Base-by-base conservation (phyloP, 2,329 filamentous ascomycete species). In the Fusarium setosum region DNA sequence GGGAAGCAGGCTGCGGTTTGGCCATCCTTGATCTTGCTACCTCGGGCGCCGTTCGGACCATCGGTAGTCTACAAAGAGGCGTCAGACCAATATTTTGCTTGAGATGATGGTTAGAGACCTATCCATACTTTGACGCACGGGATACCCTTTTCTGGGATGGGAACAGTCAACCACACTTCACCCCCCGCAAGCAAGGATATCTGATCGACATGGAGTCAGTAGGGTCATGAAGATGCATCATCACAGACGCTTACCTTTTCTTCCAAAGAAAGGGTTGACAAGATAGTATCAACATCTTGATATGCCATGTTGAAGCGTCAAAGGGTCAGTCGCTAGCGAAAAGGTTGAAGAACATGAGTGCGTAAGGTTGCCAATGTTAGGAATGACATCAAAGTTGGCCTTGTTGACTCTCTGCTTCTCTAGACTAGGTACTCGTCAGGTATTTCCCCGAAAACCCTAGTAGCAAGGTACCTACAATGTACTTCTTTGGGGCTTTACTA, bases 11-110 rank as follows among this genome's bases (percentile, higher is more conserved):
- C 38, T 9, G 58, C 38, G 13, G 37, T 29, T 9, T 32, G 32
- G 17, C 58, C 54, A 20, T 52, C 26, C n/a, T 26, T 12, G 31
- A 45, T 47, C 13, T 20, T 40, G 18, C 18, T 26, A 10, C 58
- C 58, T 17, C 58, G 44, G 6, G 41, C 58, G 7, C 58, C 58
- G n/a, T 38, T 52, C 9, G 58, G 58, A 5, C 58, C 58, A 18
- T 57, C 53, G 6, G 20, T 54, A 5, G 35, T 31, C 44, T 57
- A 44, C 6, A 26, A 20, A n/a, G 18, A 24, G 31, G 13, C 32
- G n/a, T n/a, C n/a, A n/a, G n/a, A n/a, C n/a, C n/a, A n/a, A n/a
- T n/a, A n/a, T n/a, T n/a, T n/a, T n/a, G n/a, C n/a, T n/a, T n/a
- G n/a, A n/a, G n/a, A n/a, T n/a, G n/a, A n/a, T n/a, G n/a, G n/a